These are phyloP conservation scores for Corynascus novoguineensis DNA, from an alignment of 495 filamentous ascomycete species.

Conservation along the genomic window DNA sequence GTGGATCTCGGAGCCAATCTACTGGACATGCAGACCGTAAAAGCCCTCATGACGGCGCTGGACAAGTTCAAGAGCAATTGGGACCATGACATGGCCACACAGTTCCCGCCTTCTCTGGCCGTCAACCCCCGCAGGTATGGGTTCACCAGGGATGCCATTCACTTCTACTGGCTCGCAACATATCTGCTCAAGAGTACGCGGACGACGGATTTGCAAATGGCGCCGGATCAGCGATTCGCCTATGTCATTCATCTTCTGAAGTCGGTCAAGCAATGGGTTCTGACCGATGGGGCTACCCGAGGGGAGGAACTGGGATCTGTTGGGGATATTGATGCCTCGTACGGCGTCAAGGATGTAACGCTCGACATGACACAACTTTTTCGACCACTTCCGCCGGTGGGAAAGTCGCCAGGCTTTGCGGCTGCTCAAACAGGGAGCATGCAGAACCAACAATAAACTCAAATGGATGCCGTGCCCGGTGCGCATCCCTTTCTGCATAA, in stretches of 20 bases:
- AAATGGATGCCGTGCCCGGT: slow-evolving; percentile 21
- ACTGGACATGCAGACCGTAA: slow-evolving; percentile 29
- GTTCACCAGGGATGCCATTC: slow-evolving; percentile 58
- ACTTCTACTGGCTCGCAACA: slow-evolving; percentile 61
- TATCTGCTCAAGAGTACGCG: slow-evolving; percentile 46
- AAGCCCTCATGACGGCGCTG: slow-evolving; percentile 41
- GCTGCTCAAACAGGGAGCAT: slow-evolving; percentile 25
- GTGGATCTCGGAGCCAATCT: slow-evolving; percentile 33
- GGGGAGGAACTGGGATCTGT: slow-evolving; percentile 55
- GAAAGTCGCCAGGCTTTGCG: slow-evolving; percentile 30
- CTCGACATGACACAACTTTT: slow-evolving; percentile 65
- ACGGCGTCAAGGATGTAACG: slow-evolving; percentile 54
- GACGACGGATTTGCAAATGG: slow-evolving; percentile 41
- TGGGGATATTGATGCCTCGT: slow-evolving; percentile 54
- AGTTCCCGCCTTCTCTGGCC: slow-evolving; percentile 50
- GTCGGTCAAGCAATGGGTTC: slow-evolving; percentile 50
- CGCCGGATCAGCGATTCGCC: slow-evolving; percentile 51
- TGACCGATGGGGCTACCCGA: slow-evolving; percentile 45
- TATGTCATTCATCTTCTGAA: slow-evolving; percentile 55
- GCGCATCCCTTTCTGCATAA: slow-evolving; percentile 23
- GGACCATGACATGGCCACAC: slow-evolving; percentile 57
- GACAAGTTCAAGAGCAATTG: slow-evolving; percentile 62
- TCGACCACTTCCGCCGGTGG: slow-evolving; percentile 39
- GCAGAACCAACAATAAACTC: slow-evolving; percentile 18
- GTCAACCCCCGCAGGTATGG: slow-evolving; percentile 48